These are phyloP conservation scores for Oryza coarctata DNA, from an alignment of 176 grass and related monocot species.

Conservation along the genomic window DNA sequence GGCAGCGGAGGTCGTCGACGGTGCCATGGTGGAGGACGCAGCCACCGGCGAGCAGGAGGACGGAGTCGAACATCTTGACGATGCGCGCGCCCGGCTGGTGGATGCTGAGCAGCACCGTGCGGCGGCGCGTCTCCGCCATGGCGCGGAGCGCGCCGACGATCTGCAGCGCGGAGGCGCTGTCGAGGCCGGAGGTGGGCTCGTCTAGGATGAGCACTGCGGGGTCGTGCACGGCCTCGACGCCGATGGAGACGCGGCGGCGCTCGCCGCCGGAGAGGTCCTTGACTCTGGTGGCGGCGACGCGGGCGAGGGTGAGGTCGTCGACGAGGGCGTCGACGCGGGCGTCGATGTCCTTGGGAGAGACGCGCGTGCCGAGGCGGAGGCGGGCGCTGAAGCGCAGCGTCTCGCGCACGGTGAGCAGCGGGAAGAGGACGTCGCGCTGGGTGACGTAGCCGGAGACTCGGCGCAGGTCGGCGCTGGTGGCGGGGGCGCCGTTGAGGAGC, in stretches of 20 bases:
- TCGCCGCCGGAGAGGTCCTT: constrained; percentile 70
- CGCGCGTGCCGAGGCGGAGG: constrained; percentile 49
- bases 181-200: constrained; percentile 80
- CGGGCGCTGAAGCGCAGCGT: constrained; percentile 61
- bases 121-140: constrained; percentile 54
- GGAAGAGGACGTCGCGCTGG: constrained; percentile 67
- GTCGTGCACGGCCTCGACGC: constrained; percentile 63
- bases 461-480: constrained; percentile 44
- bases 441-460: constrained; percentile 59
- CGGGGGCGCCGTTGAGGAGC: constrained; percentile 38
- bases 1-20: constrained; percentile 44
- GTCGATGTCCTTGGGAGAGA: constrained; percentile 8
- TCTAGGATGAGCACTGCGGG: constrained; percentile 68
- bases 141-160: constrained; percentile 52
- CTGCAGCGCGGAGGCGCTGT: constrained; percentile 70
- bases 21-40: constrained; percentile 64
- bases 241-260: constrained; percentile 71
- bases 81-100: constrained; percentile 73
- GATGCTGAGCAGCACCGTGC: constrained; percentile 73
- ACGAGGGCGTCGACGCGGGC: constrained; percentile 54
- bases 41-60: constrained; percentile 67
- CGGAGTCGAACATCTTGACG: constrained; percentile 58
- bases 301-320: constrained; percentile 46
- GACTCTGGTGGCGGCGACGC: constrained; percentile 51
- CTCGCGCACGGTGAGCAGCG: constrained; percentile 70